These are phyloP conservation scores for Collybiopsis confluens DNA, from an alignment of 768 basidiomycete genomes.

Conservation along the genomic window DNA sequence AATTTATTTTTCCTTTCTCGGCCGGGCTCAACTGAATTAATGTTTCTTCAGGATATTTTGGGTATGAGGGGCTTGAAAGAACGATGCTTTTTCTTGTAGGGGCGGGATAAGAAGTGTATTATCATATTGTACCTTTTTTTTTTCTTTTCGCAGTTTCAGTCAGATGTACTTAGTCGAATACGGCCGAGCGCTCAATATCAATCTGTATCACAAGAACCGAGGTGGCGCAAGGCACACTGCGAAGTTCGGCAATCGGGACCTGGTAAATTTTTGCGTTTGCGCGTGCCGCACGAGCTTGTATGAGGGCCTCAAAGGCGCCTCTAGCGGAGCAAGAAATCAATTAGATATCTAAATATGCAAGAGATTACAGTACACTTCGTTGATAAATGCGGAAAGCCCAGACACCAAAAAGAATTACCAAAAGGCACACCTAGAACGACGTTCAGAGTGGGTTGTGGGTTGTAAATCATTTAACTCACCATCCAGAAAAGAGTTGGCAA, in stretches of 20 bases:
- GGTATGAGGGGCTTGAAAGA: slow-evolving; percentile 82
- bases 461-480: slow-evolving; percentile 41
- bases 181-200: too few species aligned
- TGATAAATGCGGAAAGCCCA: slow-evolving; percentile 8
- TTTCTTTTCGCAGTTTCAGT: too few species aligned
- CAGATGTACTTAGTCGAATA: too few species aligned
- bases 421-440: slow-evolving; percentile 58
- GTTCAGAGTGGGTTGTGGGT: background rate
- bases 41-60: slow-evolving; percentile 55
- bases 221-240: too few species aligned
- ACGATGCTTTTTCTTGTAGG: slow-evolving; percentile 72
- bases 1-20: slow-evolving; percentile 7
- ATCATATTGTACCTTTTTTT: background rate
- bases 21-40: background rate
- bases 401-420: slow-evolving; percentile 39
- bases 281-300: too few species aligned
- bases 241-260: too few species aligned
- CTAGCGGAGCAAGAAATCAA: too few species aligned
- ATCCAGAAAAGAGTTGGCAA: slow-evolving; percentile 95
- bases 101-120: background rate
- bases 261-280: too few species aligned
- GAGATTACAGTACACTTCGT: slow-evolving; percentile 13
- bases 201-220: too few species aligned
- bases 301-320: too few species aligned
- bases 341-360: slow-evolving; percentile 7